Conservation (phyloP, 495 filamentous ascomycete genomes). For the Daldinia decipiens region DNA sequence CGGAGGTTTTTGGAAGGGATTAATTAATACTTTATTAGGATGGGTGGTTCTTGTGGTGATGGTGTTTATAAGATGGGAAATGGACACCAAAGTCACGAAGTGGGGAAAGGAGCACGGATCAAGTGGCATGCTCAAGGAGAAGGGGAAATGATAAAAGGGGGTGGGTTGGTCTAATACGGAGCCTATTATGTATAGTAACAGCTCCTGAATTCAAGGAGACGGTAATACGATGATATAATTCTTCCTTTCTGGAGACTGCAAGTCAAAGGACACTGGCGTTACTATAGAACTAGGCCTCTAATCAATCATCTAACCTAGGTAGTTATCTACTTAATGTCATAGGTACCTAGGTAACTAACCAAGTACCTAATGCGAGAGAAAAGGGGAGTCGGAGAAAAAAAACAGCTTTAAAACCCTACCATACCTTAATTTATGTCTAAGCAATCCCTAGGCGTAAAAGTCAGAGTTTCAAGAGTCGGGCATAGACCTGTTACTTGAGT, state of each 20-base stretch:
- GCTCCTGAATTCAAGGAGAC: not conserved
- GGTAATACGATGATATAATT: not conserved
- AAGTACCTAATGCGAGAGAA: too few species aligned
- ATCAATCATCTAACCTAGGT: not conserved
- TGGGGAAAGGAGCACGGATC: conserved; percentile 49
- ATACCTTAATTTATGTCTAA: too few species aligned
- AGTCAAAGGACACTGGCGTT: not conserved
- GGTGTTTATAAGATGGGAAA: conserved; percentile 59
- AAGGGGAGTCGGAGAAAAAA: too few species aligned
- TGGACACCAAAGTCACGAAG: conserved; percentile 67
- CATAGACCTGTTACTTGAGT: not conserved
- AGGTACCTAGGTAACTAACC: too few species aligned
- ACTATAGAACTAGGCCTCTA: not conserved
- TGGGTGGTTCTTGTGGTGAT: conserved; percentile 63
- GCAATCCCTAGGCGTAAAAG: not conserved
- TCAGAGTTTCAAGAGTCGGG: too few species aligned
- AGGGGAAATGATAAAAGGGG: not conserved
- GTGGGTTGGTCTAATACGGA: not conserved
- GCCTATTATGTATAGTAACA: not conserved
- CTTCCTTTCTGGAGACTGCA: not conserved
- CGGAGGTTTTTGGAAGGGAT: conserved; percentile 59
- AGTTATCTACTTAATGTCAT: too few species aligned
- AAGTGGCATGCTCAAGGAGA: conserved; percentile 2
- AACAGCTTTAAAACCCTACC: too few species aligned
- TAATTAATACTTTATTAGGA: conserved; percentile 62